Percentiles rank a stretch among this genome's conserved stretches.
These are phyloP conservation scores for Articulospora tetracladia DNA, from an alignment of 495 filamentous ascomycete genomes.

Conservation along the genomic window DNA sequence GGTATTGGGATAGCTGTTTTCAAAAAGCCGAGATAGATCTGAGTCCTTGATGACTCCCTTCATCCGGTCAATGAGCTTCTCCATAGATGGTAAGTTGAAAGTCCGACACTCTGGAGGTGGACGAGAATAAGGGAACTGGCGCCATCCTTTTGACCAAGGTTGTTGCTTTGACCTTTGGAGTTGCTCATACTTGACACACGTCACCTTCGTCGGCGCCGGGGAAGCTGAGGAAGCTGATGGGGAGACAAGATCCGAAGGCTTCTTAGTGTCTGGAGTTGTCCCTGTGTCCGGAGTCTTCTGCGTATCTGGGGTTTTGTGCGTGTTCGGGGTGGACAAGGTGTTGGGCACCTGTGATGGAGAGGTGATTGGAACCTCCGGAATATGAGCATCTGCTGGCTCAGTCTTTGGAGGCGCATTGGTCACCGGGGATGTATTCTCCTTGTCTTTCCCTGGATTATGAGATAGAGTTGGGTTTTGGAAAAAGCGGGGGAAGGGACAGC, in stretches of 20 bases:
- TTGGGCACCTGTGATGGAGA: background rate
- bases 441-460: background rate
- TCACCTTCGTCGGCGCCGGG: background rate
- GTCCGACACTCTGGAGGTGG: slow-evolving; percentile 78
- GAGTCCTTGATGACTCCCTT: slow-evolving; percentile 74
- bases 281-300: background rate
- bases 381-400: background rate
- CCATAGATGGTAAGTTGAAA: slow-evolving; percentile 78
- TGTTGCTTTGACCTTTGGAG: slow-evolving; percentile 26
- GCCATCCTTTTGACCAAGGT: slow-evolving; percentile 73
- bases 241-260: background rate
- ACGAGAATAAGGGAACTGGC: slow-evolving; percentile 83
- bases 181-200: slow-evolving; percentile 9
- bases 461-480: background rate
- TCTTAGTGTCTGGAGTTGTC: background rate
- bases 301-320: background rate
- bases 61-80: slow-evolving; percentile 78
- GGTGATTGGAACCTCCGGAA: background rate
- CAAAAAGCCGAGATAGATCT: slow-evolving; percentile 87
- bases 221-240: background rate
- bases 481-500: background rate
- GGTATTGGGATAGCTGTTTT: slow-evolving; percentile 76
- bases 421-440: background rate
- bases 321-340: too few relatives aligned
- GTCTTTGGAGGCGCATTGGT: background rate